A percentile compares a stretch with the other conserved stretches of the same genome.
These are phyloP conservation scores for Leptomonas seymouri DNA, from an alignment of 208 protist species.

Conservation along the genomic window DNA sequence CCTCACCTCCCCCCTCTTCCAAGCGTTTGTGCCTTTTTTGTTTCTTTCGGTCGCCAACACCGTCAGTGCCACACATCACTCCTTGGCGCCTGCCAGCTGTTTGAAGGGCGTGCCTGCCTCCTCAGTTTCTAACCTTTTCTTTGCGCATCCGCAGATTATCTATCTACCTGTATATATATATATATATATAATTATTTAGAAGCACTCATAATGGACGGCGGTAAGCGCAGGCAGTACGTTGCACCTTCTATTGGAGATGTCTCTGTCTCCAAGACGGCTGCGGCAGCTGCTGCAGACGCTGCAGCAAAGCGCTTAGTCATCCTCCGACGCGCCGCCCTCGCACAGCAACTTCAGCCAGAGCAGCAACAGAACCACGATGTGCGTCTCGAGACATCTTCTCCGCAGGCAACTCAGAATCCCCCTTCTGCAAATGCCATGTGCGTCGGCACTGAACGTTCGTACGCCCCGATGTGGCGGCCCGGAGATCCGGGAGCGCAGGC, in stretches of 20 bases:
- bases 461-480: background rate
- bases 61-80: background rate
- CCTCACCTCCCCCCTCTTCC: background rate
- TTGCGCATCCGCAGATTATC: too few species aligned
- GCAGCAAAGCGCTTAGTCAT: slow-evolving; percentile 17
- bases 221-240: slow-evolving; percentile 31
- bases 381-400: background rate
- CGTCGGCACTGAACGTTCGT: background rate
- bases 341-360: background rate
- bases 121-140: too few species aligned
- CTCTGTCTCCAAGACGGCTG: slow-evolving; percentile 7
- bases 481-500: background rate
- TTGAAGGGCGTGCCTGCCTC: too few species aligned
- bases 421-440: background rate
- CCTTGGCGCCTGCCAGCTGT: too few species aligned
- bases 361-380: background rate
- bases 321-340: slow-evolving; percentile 15
- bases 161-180: too few species aligned
- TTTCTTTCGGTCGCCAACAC: background rate
- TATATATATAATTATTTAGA: background rate
- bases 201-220: background rate
- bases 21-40: background rate
- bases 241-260: slow-evolving; percentile 16
- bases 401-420: background rate
- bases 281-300: slow-evolving; percentile 16